Evolutionary conservation across 2,329 filamentous ascomycete genomes (phyloP).

Genomic region (Eurotiales sp.): DNA sequence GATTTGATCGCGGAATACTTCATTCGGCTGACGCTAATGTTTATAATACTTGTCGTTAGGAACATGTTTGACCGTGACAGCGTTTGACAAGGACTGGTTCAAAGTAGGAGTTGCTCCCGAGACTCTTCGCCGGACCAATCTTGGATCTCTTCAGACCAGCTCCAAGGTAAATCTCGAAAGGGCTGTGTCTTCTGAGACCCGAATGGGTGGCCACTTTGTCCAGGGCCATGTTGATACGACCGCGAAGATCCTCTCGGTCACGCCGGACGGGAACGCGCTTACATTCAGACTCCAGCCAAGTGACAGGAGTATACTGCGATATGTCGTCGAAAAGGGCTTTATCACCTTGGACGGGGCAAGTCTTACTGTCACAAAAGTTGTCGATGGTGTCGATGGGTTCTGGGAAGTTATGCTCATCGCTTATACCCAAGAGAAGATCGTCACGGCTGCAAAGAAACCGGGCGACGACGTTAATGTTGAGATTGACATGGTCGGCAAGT

Average conservation of each 20-base stretch:
- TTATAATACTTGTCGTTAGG: too few relatives aligned
- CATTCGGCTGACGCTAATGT: too few relatives aligned
- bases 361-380: conserved; percentile 82
- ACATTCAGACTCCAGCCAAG: conserved; percentile 78
- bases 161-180: conserved; percentile 88
- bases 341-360: conserved; percentile 92
- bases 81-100: conserved; percentile 63
- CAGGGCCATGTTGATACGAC: conserved; percentile 95
- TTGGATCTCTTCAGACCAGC: conserved; percentile 66
- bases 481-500: conserved; percentile 75
- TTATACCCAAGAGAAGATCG: conserved; percentile 91
- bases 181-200: conserved; percentile 82
- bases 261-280: conserved; percentile 82
- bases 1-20: too few relatives aligned
- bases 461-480: conserved; percentile 88
- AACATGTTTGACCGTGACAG: conserved; percentile 90
- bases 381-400: conserved; percentile 76
- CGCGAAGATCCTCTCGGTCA: conserved; percentile 68
- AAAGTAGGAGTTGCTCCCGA: conserved; percentile 93
- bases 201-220: conserved; percentile 97
- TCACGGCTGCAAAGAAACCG: conserved; percentile 71
- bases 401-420: conserved; percentile 96
- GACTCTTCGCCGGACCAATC: conserved; percentile 90
- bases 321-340: conserved; percentile 95
- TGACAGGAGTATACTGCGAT: conserved; percentile 67